Evolutionary conservation across 371 early-diverging fungal genomes (phyloP), one percentile per base, ranked within the genome.

Genomic region (Furculomyces boomerangus): DNA sequence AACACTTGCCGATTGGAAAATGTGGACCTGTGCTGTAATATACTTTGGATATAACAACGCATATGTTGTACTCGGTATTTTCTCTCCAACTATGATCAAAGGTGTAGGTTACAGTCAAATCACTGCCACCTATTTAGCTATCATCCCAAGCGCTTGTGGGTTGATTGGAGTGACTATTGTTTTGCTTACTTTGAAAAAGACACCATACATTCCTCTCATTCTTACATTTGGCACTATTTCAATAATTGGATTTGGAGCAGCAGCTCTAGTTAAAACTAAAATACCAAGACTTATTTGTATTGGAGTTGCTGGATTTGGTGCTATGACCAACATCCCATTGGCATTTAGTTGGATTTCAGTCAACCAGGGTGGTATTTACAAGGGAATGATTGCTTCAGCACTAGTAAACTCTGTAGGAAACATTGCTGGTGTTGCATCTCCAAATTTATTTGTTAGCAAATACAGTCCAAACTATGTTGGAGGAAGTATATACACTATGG

Each of bases 21-120:
- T 67, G 24, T 64, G 61, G 62, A 61, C 45, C 1, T 66, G 56
- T 24, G 62, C 58, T 1, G 27, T 62, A 24, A 67, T 66, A 24
- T 67, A 63, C 44, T 61, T 64, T 64, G 63, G 62, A 1, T 54
- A 60, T 2, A 58, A 48, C 0, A 55, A 50, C 22, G 59, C 63
- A 25, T 62, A 58, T 0, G 43, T 55, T 1, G 62, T 63, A 1
- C 58, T 62, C 47, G 61, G 65, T 18, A 56, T 66, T 45, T 67
- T 66, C 45, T 57, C 62, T 26, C 73, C 73, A 0, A 63, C 68
- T 1, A 58, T 72, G 48, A 71, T 72, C 40, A 31, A 47, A 20
- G 62, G 60, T 13, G 63, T 72, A 71, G 73, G 73, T 1, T 72
- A 67, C 54, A 16, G 22, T 49, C 5, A 18, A 7, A 24, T 16